Evolutionary conservation across 495 filamentous ascomycete genomes (phyloP).

Genomic region (Aspergillus egyptiacus): DNA sequence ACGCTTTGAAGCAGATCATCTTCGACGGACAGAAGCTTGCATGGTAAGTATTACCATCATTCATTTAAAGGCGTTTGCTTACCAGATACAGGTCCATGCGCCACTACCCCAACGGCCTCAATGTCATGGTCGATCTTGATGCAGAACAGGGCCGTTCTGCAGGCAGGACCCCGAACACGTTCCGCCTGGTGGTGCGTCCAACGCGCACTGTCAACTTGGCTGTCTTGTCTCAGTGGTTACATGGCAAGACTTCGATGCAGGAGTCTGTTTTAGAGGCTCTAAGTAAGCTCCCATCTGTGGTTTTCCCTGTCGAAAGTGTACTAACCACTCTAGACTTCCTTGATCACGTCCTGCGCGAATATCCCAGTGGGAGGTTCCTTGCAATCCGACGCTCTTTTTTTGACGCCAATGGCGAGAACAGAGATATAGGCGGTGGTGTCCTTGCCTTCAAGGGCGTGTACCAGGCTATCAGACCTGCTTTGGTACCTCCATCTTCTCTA

Average conservation of each 20-base stretch:
- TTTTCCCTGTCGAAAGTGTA: background rate
- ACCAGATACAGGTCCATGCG: conserved; percentile 31
- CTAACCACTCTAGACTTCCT: conserved; percentile 57
- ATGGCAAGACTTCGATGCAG: conserved; percentile 51
- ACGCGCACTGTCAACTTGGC: conserved; percentile 58
- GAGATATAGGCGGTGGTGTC: conserved; percentile 50
- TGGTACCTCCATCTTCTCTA: conserved; percentile 35
- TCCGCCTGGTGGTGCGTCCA: conserved; percentile 51
- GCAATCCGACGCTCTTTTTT: conserved; percentile 78
- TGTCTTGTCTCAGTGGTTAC: conserved; percentile 59
- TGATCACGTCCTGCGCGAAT: conserved; percentile 80
- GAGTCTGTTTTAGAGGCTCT: conserved; percentile 67
- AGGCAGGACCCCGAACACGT: conserved; percentile 39
- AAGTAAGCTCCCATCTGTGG: conserved; percentile 42
- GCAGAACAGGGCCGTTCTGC: conserved; percentile 39
- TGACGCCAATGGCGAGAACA: conserved; percentile 30
- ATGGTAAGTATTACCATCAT: conserved; percentile 51
- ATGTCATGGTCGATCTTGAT: conserved; percentile 61
- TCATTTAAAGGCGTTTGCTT: background rate
- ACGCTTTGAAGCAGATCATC: conserved; percentile 53
- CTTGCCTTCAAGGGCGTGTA: conserved; percentile 83
- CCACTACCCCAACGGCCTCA: conserved; percentile 33
- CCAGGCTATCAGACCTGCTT: conserved; percentile 64
- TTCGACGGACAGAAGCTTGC: conserved; percentile 74
- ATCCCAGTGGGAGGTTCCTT: conserved; percentile 55